A percentile compares a stretch with the other conserved stretches of the same genome.
These are phyloP conservation scores for Rhodamnia argentea DNA, from an alignment of 345 rosid genomes.

Conservation along the genomic window DNA sequence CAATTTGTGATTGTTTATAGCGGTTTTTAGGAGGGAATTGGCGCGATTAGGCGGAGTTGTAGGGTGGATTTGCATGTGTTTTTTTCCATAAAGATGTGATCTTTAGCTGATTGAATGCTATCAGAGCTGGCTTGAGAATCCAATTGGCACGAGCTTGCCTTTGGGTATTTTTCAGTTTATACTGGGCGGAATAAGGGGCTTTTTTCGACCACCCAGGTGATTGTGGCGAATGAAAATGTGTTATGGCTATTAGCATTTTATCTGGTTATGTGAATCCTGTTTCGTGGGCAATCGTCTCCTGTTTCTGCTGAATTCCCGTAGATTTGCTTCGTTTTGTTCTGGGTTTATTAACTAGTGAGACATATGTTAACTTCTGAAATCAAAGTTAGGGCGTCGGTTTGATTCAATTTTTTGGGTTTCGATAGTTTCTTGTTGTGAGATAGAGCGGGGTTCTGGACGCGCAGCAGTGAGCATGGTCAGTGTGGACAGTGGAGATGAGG, in stretches of 20 bases:
- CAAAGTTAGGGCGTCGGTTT: not conserved
- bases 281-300: not conserved
- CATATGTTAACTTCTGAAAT: not conserved
- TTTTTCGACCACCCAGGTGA: not conserved
- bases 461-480: not conserved
- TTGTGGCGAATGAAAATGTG: not conserved
- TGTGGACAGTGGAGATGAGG: conserved; percentile 6
- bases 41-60: not conserved
- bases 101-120: not conserved
- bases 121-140: not conserved
- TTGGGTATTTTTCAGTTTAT: not conserved
- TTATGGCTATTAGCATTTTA: not conserved
- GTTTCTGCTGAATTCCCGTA: not conserved
- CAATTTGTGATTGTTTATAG: not conserved
- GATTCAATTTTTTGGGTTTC: not conserved
- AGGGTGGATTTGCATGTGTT: not conserved
- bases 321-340: not conserved
- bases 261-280: not conserved
- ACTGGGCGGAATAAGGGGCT: not conserved
- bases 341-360: not conserved
- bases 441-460: not conserved
- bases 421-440: not conserved
- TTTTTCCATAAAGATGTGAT: not conserved
- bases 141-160: not conserved
- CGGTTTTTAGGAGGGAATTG: not conserved